Conservation (phyloP, 2,329 filamentous ascomycete species). For the Microthyrium microscopicum region DNA sequence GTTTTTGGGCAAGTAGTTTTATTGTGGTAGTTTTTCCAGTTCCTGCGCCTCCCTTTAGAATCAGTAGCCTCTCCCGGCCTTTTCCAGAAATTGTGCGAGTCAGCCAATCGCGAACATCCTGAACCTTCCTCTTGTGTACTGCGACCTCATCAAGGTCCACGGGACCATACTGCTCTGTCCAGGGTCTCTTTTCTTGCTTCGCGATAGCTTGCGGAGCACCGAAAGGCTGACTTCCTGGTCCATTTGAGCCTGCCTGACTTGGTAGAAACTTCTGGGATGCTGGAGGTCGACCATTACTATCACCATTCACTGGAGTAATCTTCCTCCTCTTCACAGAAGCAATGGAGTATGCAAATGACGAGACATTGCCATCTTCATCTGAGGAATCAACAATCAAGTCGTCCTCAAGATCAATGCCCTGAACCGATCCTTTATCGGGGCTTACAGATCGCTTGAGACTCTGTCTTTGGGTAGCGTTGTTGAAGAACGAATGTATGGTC, state of each 20-base stretch:
- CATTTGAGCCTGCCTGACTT: constrained; percentile 5
- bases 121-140: constrained; percentile 87
- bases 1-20: constrained; percentile 56
- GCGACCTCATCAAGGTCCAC: constrained; percentile 63
- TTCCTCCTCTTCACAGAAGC: constrained; percentile 6
- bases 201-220: background rate
- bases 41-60: constrained; percentile 81
- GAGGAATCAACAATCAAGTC: too few relatives aligned
- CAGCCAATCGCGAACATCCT: constrained; percentile 72
- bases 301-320: background rate
- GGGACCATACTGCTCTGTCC: constrained; percentile 76
- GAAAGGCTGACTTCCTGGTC: background rate
- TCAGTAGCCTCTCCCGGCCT: constrained; percentile 49
- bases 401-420: constrained; percentile 14
- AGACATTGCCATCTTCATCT: constrained; percentile 18
- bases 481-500: constrained; percentile 27
- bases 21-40: constrained; percentile 87
- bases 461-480: constrained; percentile 24
- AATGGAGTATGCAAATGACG: constrained; percentile 16
- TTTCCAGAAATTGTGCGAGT: constrained; percentile 51
- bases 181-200: constrained; percentile 50
- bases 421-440: constrained; percentile 18
- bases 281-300: background rate
- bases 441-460: constrained; percentile 22
- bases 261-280: background rate